Evolutionary conservation across 352 stramenopile species (phyloP).

Genomic region (Thalassiosira ordinaria): DNA sequence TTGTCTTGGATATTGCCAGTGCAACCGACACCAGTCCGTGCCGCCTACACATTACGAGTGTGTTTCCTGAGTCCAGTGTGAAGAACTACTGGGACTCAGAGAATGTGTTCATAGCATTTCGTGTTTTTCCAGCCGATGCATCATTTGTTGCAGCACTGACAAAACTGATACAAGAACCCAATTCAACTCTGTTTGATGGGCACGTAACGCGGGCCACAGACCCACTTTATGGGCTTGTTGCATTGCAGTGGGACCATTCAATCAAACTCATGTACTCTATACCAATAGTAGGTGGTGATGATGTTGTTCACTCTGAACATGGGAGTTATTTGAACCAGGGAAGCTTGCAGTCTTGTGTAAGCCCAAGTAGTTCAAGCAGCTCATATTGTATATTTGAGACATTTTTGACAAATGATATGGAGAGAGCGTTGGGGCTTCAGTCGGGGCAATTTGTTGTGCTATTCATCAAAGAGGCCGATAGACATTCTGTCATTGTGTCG

Average conservation of each 20-base stretch:
- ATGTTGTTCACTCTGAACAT: slow-evolving; percentile 52
- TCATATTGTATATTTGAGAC: slow-evolving; percentile 82
- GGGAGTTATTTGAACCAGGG: slow-evolving; percentile 68
- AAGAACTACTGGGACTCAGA: slow-evolving; percentile 58
- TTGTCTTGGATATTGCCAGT: slow-evolving; percentile 79
- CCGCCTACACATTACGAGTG: slow-evolving; percentile 50
- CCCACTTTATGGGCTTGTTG: slow-evolving; percentile 72
- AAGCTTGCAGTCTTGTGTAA: slow-evolving; percentile 64
- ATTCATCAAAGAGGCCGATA: slow-evolving; percentile 78
- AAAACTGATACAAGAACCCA: slow-evolving; percentile 71
- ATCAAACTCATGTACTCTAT: slow-evolving; percentile 82
- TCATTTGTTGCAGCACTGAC: slow-evolving; percentile 63
- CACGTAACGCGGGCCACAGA: slow-evolving; percentile 75
- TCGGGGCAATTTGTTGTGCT: slow-evolving; percentile 72
- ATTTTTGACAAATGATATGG: slow-evolving; percentile 79
- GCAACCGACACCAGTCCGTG: slow-evolving; percentile 73
- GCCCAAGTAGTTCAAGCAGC: slow-evolving; percentile 37
- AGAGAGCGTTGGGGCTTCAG: slow-evolving; percentile 66
- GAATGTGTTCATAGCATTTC: slow-evolving; percentile 83
- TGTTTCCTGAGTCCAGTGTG: slow-evolving; percentile 40
- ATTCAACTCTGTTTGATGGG: slow-evolving; percentile 68
- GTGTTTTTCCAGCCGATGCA: slow-evolving; percentile 64
- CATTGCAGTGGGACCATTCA: slow-evolving; percentile 78
- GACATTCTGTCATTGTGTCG: slow-evolving; percentile 76
- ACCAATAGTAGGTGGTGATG: slow-evolving; percentile 50